These are phyloP conservation scores for Auricularia sp. DNA, from an alignment of 768 basidiomycete species.

Conservation along the genomic window DNA sequence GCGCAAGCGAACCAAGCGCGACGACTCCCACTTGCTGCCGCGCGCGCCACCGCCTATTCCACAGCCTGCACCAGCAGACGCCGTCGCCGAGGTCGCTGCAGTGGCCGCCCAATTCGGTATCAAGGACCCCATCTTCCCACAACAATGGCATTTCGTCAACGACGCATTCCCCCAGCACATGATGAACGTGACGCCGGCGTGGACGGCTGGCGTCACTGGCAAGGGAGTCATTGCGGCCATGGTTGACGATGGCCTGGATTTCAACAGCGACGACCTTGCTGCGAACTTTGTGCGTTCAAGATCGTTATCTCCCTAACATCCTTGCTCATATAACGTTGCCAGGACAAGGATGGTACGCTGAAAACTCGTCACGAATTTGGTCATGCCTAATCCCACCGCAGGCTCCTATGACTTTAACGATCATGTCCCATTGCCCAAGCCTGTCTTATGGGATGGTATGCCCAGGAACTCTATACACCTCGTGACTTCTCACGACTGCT, in stretches of 20 bases:
- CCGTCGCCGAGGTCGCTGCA: background rate
- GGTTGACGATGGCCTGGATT: constrained; percentile 93
- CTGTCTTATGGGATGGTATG: constrained; percentile 62
- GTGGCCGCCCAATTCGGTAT: constrained; percentile 57
- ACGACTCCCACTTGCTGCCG: background rate
- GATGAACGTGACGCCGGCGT: constrained; percentile 90
- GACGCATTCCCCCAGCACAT: constrained; percentile 66
- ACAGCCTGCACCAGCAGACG: background rate
- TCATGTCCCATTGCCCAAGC: constrained; percentile 77
- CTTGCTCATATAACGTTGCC: background rate
- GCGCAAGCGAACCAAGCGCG: background rate
- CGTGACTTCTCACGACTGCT: background rate
- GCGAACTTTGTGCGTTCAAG: constrained; percentile 75
- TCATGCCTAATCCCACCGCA: constrained; percentile 50
- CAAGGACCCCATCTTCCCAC: constrained; percentile 66
- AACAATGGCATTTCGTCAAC: constrained; percentile 96
- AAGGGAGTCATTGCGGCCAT: constrained; percentile 77
- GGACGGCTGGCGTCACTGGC: constrained; percentile 80
- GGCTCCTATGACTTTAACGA: constrained; percentile 97
- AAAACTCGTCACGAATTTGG: background rate
- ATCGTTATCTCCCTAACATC: background rate
- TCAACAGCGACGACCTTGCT: constrained; percentile 74
- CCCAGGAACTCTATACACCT: background rate
- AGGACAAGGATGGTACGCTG: background rate
- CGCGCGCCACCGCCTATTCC: constrained; percentile 5